Conservation (phyloP, 441 rosid species). For the Kokia cookei region DNA sequence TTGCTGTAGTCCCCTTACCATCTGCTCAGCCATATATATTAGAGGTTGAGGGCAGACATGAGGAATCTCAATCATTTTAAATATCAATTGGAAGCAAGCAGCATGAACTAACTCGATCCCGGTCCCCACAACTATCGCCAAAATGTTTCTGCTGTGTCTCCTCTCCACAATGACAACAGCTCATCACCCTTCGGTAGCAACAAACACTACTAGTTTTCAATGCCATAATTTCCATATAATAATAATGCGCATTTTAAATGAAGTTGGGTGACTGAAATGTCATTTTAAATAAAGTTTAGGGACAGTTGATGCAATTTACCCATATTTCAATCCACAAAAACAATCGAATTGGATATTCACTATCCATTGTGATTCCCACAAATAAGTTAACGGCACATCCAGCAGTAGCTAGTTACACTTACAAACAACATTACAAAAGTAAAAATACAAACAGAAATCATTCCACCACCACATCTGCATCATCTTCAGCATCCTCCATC, state of each 20-base stretch:
- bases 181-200: no score
- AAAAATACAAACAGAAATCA: background rate
- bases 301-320: no score
- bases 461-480: conserved; percentile 12
- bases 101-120: no score
- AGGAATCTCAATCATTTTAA: background rate
- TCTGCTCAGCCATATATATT: background rate
- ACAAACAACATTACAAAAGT: background rate
- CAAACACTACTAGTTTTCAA: no score
- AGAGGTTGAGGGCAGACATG: background rate
- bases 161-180: no score
- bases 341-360: background rate
- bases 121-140: no score
- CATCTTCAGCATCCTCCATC: conserved; percentile 42
- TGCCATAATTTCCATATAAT: no score
- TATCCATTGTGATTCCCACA: background rate
- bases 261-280: no score
- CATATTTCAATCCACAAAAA: no score
- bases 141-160: no score
- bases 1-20: background rate
- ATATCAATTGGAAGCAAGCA: background rate
- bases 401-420: background rate
- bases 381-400: background rate
- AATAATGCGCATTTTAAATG: no score
- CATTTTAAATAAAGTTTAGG: no score